These are phyloP conservation scores for Paecilomyces formosus DNA, from an alignment of 2,329 filamentous ascomycete genomes.

Conservation along the genomic window DNA sequence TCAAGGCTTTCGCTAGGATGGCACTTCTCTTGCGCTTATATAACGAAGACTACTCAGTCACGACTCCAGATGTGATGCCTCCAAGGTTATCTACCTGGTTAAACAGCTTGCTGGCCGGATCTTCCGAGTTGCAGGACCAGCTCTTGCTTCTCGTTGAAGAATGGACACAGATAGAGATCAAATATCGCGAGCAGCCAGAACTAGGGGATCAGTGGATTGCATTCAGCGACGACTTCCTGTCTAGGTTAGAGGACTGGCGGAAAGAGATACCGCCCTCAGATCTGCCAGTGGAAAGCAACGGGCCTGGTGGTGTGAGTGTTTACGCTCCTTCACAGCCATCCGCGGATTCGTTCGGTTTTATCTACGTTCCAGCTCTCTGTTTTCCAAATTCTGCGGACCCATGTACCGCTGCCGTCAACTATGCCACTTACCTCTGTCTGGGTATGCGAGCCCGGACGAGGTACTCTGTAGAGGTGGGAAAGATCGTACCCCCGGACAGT, in stretches of 20 bases:
- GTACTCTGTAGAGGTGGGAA: slow-evolving; percentile 2
- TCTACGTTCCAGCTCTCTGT: slow-evolving; percentile 4
- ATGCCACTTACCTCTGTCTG: slow-evolving; percentile 8
- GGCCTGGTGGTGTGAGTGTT: slow-evolving; percentile 3
- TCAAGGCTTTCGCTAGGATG: slow-evolving; percentile 9
- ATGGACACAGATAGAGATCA: slow-evolving; percentile 6
- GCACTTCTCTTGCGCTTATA: slow-evolving; percentile 9
- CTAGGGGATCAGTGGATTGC: slow-evolving; percentile 1
- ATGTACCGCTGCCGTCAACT: slow-evolving; percentile 7
- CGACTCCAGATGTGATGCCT: slow-evolving; percentile 5
- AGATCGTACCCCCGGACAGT: slow-evolving; percentile 4
- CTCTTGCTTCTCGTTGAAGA: slow-evolving; percentile 7
- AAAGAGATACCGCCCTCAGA: slow-evolving; percentile 2
- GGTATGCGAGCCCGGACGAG: slow-evolving; percentile 7
- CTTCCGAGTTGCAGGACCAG: slow-evolving; percentile 4
- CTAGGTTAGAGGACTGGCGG: slow-evolving; percentile 3
- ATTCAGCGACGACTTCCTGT: slow-evolving; percentile 2
- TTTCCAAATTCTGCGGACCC: slow-evolving; percentile 7
- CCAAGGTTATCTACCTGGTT: slow-evolving; percentile 3
- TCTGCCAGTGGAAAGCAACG: slow-evolving; percentile 4
- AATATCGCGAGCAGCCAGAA: slow-evolving; percentile 7
- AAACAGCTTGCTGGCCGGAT: slow-evolving; percentile 2
- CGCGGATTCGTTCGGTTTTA: not conserved
- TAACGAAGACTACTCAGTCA: slow-evolving; percentile 9
- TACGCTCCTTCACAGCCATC: slow-evolving; percentile 1